A percentile compares a stretch with the other conserved stretches of the same genome.
These are phyloP conservation scores for Omphalotus guepiniiformis DNA, from an alignment of 768 basidiomycete species.

Conservation along the genomic window DNA sequence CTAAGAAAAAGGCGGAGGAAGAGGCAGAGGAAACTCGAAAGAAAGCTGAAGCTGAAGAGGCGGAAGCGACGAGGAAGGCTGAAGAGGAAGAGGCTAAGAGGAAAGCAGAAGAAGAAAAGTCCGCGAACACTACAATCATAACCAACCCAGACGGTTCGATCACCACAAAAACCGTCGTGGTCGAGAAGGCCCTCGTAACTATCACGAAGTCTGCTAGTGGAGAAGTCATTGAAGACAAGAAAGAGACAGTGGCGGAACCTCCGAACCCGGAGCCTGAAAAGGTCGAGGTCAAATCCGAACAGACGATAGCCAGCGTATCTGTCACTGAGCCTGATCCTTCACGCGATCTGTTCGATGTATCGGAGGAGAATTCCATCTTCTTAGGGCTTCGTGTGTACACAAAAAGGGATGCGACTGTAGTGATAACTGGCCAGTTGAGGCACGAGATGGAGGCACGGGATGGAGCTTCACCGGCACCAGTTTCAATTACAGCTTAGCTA, in stretches of 20 bases:
- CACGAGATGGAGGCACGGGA: constrained; percentile 9
- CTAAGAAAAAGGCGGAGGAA: constrained; percentile 8
- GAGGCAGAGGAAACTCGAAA: neutral
- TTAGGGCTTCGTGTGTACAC: constrained; percentile 5
- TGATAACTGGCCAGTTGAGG: constrained; percentile 1
- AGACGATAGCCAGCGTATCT: neutral
- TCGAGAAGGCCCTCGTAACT: neutral
- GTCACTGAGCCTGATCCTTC: constrained; percentile 2
- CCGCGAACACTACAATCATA: neutral
- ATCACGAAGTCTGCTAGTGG: neutral
- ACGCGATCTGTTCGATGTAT: neutral
- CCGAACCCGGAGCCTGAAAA: neutral
- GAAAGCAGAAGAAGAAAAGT: neutral
- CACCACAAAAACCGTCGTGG: neutral
- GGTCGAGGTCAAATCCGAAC: neutral
- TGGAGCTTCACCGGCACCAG: too few species aligned
- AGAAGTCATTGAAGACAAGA: constrained; percentile 1
- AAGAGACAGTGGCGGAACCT: neutral
- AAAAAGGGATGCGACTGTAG: constrained; percentile 4
- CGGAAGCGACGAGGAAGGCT: neutral
- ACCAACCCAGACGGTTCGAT: neutral
- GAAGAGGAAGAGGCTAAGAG: neutral
- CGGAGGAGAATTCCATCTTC: constrained; percentile 8
- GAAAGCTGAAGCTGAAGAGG: neutral
- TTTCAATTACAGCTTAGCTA: too few species aligned